Conservation (phyloP, 139 green algal genomes). For the Chlorella sp. region DNA sequence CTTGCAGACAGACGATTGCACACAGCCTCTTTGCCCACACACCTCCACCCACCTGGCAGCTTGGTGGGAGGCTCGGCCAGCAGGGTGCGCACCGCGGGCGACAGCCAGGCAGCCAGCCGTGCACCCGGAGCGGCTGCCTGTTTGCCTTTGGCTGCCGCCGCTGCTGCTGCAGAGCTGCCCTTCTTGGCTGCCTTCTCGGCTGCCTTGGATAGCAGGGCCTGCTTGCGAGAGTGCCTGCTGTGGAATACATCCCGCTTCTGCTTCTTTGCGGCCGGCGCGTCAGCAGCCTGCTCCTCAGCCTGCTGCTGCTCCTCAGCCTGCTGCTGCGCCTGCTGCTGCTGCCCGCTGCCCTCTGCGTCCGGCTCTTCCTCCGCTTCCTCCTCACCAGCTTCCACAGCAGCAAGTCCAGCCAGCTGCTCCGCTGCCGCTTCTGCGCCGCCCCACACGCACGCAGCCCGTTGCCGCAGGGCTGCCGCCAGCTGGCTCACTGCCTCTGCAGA, state of each 20-base stretch:
- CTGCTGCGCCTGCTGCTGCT: neutral
- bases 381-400: neutral
- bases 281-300: neutral
- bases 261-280: neutral
- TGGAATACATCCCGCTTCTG: slow-evolving; percentile 13
- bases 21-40: neutral
- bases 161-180: neutral
- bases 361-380: neutral
- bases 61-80: slow-evolving; percentile 26
- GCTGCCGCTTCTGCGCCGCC: neutral
- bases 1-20: too few species aligned
- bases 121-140: neutral
- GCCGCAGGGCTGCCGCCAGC: neutral
- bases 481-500: too few species aligned
- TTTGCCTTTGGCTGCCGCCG: neutral
- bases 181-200: neutral
- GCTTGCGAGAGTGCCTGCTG: slow-evolving; percentile 30
- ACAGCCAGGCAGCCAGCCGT: slow-evolving; percentile 22
- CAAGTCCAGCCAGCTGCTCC: slow-evolving; percentile 1
- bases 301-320: neutral
- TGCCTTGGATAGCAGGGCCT: slow-evolving; percentile 21
- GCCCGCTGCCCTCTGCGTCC: neutral
- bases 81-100: neutral
- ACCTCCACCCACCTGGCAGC: slow-evolving; percentile 21
- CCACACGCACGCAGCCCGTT: neutral